Evolutionary conservation across 2,329 filamentous ascomycete species (phyloP).

Genomic region (Trichophyton schoenleinii): DNA sequence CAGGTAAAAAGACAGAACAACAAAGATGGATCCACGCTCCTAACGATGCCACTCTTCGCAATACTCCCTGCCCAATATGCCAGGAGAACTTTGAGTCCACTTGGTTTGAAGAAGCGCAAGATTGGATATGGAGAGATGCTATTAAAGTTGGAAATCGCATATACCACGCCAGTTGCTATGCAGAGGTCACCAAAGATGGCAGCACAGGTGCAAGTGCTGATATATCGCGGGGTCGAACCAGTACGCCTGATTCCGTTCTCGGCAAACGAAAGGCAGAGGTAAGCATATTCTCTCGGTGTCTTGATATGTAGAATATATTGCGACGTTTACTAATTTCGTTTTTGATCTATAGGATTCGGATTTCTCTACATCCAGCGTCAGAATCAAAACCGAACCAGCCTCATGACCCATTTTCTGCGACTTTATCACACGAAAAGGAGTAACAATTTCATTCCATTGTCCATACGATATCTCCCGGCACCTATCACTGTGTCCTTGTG

Average conservation of each 20-base stretch:
- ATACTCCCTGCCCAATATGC: constrained; percentile 80
- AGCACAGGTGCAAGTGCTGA: constrained; percentile 18
- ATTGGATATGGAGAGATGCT: constrained; percentile 94
- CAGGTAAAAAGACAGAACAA: constrained; percentile 44
- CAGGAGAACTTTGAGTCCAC: constrained; percentile 88
- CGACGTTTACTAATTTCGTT: not conserved
- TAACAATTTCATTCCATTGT: not conserved
- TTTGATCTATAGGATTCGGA: constrained; percentile 20
- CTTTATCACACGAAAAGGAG: too few species aligned
- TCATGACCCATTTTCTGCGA: constrained; percentile 13
- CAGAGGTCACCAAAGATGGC: constrained; percentile 61
- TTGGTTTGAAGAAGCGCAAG: constrained; percentile 84
- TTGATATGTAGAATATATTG: not conserved
- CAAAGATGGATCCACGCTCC: constrained; percentile 71
- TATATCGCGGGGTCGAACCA: constrained; percentile 23
- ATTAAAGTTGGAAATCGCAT: constrained; percentile 63
- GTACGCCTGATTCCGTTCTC: constrained; percentile 52
- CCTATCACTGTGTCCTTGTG: not conserved
- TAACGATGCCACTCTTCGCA: constrained; percentile 59
- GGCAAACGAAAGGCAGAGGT: constrained; percentile 67
- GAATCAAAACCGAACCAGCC: constrained; percentile 29
- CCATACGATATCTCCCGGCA: not conserved
- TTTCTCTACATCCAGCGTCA: constrained; percentile 25
- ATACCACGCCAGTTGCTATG: constrained; percentile 82
- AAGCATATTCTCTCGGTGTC: constrained; percentile 12